Base-by-base conservation (phyloP, 805 yeast species). In the Starmerella khaoyaiensis region DNA sequence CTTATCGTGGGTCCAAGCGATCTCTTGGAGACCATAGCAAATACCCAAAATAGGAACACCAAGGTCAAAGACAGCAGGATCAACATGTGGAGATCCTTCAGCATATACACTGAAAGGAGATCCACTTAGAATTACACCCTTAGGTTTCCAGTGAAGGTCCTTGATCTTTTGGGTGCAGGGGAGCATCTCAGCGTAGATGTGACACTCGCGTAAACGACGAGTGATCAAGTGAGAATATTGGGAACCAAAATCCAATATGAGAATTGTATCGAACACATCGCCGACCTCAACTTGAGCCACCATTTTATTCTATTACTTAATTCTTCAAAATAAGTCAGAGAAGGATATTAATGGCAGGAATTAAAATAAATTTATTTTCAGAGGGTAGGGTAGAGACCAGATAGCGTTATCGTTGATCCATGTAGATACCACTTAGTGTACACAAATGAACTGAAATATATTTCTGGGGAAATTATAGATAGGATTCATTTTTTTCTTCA, bases 21-120 rank as follows among this genome's bases (percentile, higher is more conserved):
- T 67, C 66, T 90, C 98, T 69, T 90, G 98, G 87, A 90, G 80
- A 63, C 98, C 98, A 65, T 90, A 90, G 67, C 98, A 90, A 60
- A 90, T 90, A 56, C 98, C 98, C 50, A 90, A 68, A 55, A 90
- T 79, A 47, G 98, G 98, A 25, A 90, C 98, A 43, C 73, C 71
- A 53, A 90, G 73, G 52, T 87, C 72, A 67, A 90, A 90, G 43
- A 90, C 75, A 39, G 73, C 96, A 49, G 76, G 90, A 65, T 90
- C 98, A 41, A 87, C 98, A 62, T 90, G 98, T 30, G 98, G 98
- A 44, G 96, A 84, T 52, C 78, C 97, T 40, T 74, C 78, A 41
- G 79, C 95, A 58, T 87, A 90, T 35, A 90, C 98, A 10, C 97
- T 84, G 76, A 82, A 90, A 37, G 98, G 98, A 48, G 94, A 90